phyloP scores from a whole-genome alignment of 495 filamentous ascomycete species.

The Lentithecium fluviatile region DNA sequence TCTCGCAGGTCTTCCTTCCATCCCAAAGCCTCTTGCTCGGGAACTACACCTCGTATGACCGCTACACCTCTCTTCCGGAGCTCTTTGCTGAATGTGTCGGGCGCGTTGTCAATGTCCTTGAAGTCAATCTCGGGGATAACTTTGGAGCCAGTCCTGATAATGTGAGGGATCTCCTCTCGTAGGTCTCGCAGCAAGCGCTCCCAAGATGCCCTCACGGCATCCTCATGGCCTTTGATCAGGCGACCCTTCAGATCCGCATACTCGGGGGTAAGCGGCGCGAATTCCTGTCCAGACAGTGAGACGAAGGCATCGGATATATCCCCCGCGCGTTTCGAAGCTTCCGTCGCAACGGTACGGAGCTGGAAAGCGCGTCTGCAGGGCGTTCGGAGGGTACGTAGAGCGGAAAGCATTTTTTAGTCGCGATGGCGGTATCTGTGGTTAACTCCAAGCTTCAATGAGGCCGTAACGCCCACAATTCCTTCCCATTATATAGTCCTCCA shows the following conservation, averaged over 20 bases:
- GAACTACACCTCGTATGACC: conserved; percentile 44
- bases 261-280: conserved; percentile 64
- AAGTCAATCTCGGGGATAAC: conserved; percentile 45
- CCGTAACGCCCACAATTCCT: neutral
- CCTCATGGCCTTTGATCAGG: conserved; percentile 63
- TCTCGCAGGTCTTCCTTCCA: conserved; percentile 43
- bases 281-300: conserved; percentile 66
- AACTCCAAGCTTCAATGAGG: neutral
- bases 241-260: conserved; percentile 73
- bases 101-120: conserved; percentile 38
- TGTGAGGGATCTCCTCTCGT: conserved; percentile 52
- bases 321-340: conserved; percentile 49
- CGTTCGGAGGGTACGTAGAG: conserved; percentile 15
- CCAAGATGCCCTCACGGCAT: conserved; percentile 65
- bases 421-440: conserved; percentile 1
- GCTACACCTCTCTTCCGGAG: conserved; percentile 43
- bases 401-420: conserved; percentile 15
- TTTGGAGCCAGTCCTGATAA: conserved; percentile 46
- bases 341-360: conserved; percentile 32
- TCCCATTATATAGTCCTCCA: conserved; percentile 16
- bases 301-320: conserved; percentile 85
- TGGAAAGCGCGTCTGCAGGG: conserved; percentile 1
- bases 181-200: conserved; percentile 62
- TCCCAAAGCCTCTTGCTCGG: conserved; percentile 40
- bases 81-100: conserved; percentile 35